Conservation (phyloP, 2,329 filamentous ascomycete species). For the Aspergillus sp. region DNA sequence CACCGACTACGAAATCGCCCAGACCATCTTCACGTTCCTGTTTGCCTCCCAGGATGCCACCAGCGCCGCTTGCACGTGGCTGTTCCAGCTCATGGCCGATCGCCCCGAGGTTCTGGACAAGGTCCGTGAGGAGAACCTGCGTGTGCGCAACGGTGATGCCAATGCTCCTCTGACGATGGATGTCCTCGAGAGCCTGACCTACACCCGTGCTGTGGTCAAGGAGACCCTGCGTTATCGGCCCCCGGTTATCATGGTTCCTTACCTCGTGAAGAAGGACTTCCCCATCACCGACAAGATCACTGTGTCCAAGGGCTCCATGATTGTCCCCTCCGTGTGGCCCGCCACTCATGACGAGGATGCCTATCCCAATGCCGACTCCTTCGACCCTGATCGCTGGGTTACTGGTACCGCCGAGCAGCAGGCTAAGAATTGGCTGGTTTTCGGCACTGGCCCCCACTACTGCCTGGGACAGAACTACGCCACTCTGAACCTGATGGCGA, state of each 20-base stretch:
- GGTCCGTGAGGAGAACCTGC: slow-evolving; percentile 86
- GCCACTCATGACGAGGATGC: slow-evolving; percentile 89
- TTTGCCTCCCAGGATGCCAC: slow-evolving; percentile 98
- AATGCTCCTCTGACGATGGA: slow-evolving; percentile 74
- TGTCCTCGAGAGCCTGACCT: slow-evolving; percentile 81
- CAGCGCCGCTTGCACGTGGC: slow-evolving; percentile 87
- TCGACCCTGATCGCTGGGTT: slow-evolving; percentile 90
- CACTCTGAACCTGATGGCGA: slow-evolving; percentile 79
- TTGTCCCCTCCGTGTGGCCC: slow-evolving; percentile 87
- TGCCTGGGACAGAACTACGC: slow-evolving; percentile 94
- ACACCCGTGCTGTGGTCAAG: slow-evolving; percentile 87
- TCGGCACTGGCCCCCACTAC: slow-evolving; percentile 94
- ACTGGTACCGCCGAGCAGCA: slow-evolving; percentile 84
- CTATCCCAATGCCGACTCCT: slow-evolving; percentile 84
- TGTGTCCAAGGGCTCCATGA: slow-evolving; percentile 92
- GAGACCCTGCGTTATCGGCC: slow-evolving; percentile 92
- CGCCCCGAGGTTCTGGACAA: slow-evolving; percentile 88
- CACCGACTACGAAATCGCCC: slow-evolving; percentile 84
- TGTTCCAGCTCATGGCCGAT: slow-evolving; percentile 92
- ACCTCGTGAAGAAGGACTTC: slow-evolving; percentile 92
- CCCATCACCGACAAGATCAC: slow-evolving; percentile 85
- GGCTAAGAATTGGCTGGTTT: slow-evolving; percentile 95
- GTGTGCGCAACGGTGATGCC: slow-evolving; percentile 71
- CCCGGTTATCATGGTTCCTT: slow-evolving; percentile 96
- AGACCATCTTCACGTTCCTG: slow-evolving; percentile 93